Base-by-base conservation (phyloP, 768 basidiomycete species). In the Macrolepiota fuliginosa region DNA sequence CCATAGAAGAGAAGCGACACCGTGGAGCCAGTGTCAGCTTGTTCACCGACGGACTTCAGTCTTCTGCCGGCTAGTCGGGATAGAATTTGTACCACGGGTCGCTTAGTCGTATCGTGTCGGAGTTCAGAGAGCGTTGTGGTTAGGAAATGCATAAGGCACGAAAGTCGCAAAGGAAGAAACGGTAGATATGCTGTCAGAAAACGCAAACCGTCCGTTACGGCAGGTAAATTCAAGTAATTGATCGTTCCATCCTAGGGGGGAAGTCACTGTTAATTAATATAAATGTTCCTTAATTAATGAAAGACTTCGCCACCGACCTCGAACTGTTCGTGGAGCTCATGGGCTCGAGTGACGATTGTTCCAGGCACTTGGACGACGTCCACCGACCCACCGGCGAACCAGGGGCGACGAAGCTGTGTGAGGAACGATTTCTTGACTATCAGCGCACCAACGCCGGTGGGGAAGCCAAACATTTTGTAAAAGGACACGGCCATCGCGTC, bases 391-490 rank as follows among this genome's bases (percentile, higher is more conserved):
- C 92, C 92, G 2, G 91, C 84, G 70, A 93, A 93, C 92, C 92
- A 94, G 0, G 90, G 91, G 7, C 90, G 83, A 57, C 84, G 78
- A 42, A 91, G 76, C 52, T 75, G 75, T 4, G 71, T 71, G 54
- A 92, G 72, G 66, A 92, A 91, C 9, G 82, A 81, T 67, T 87
- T 86, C 70, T 86, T 89, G 47, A 89, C 87, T 29, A 94, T 72
- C 4, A 94, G 78, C 12, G 91, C 91, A 37, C 92, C 92, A 46
- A 93, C 84, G 7, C 92, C 92, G 0, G 91, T 93, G 11, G 92
- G 92, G 66, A 87, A 94, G 36, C 92, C 92, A 64, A 92, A 91
- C 89, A 94, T 92, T 67, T 94, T 94, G 75, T 94, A 94, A 67
- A 94, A 92, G 47, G 89, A 91, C 56, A 94, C 69, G 0, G 87